Base-by-base conservation (phyloP, 495 filamentous ascomycete species). In the Penicillium malachiteum region DNA sequence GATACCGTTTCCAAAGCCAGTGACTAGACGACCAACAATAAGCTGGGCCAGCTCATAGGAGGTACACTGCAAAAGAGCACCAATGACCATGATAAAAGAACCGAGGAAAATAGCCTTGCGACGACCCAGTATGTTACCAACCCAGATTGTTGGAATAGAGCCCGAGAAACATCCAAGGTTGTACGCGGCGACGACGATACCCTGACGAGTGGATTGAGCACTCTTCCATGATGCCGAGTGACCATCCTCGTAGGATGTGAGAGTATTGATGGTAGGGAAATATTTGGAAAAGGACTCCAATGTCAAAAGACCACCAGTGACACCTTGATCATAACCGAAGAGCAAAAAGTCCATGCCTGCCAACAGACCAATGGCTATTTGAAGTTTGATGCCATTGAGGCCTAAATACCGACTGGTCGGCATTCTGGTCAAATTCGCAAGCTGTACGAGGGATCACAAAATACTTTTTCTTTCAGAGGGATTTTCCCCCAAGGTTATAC, bases 301-400 rank as follows among this genome's bases (percentile, higher is more conserved):
- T 2, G 81, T 83, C 45, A 84, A 71, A 53, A 85, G 77, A 41
- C 83, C 82, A 35, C 82, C 82, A 55, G 82, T 85, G 12, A 85
- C 81, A 59, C 83, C 83, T 47, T 81, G 78, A 56, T 82, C 79
- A 67, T 82, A 82, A 48, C 79, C 79, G 55, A 82, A 82, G 3
- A 82, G 69, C 63, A 88, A 68, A 62, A 91, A 91, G 67, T 89
- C 87, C 59, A 85, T 80, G 59, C 87, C 86, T 44, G 87, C 87
- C 47, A 90, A 78, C 9, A 85, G 60, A 39, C 84, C 84, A 51
- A 91, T 84, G 50, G 84, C 86, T 56, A 85, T 73, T 57, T 89
- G 87, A 35, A 91, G 80, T 66, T 74, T 74, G 38, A 74, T 68
- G 75, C 87, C 87, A 59, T 78, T 78, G 52, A 90, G 82, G 71